Base-by-base conservation (phyloP, 148 eudicot species). In the Arctostaphylos glauca region DNA sequence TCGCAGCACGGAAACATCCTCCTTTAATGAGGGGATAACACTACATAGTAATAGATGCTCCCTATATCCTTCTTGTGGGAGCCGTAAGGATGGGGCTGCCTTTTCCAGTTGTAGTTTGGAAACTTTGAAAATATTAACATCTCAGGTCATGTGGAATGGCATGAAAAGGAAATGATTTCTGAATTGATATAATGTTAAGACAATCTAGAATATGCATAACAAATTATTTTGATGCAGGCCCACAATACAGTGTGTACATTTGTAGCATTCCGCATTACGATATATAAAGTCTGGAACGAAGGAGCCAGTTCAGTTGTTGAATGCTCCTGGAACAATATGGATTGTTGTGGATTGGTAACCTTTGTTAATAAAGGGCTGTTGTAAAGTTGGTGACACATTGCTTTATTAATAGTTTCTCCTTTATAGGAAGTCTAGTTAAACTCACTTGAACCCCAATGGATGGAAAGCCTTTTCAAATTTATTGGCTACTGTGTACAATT, bases 231-330 rank as follows among this genome's bases (percentile, higher is more conserved):
- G 49, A 46, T 74, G 49, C 78, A 74, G 2, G 10, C 10, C 78
- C 25, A 74, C 38, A 74, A n/a, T 47, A 25, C 56, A n/a, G 21
- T 47, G 47, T 21, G 56, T 3, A n/a, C 56, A 76, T 76, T 52
- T 76, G 15, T 13, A 49, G 62, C 46, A 76, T 76, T 53, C 19
- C 44, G 25, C 41, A 13, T 25, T 25, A 47, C 41, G 47, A 21
- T 74, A 50, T 49, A 18, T 56, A 74, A 21, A 74, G 31, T 25
- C 19, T 54, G 41, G 62, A 25, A 52, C 4, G 4, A 53, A 52
- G 46, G 79, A 52, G 62, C 7, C 19, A 76, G 62, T 76, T 76
- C 62, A 76, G 6, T 52, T 54, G n/a, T 76, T 25, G 46, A 76
- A 76, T 76, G 78, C 19, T 52, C 47, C 46, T 13, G 56, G 10